Conservation (phyloP, 129 eudicot genomes). For the Pseudognaphalium luteoalbum region DNA sequence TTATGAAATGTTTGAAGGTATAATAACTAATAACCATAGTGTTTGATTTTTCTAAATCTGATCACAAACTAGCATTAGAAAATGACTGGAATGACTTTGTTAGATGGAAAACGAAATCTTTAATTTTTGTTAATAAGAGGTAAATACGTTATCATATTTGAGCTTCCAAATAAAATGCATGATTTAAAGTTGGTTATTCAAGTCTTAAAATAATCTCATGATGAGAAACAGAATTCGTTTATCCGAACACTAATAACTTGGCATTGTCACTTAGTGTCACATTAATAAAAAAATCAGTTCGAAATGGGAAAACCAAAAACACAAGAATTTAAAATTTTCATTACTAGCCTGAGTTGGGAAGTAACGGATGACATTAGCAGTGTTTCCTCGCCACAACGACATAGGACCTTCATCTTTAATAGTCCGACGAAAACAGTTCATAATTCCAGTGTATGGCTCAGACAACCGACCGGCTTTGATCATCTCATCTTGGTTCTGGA, state of each 20-base stretch:
- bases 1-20: no score
- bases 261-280: not conserved
- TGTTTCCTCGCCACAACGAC: constrained; percentile 71
- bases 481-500: constrained; percentile 72
- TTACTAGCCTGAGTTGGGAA: constrained; percentile 66
- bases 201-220: not conserved
- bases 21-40: no score
- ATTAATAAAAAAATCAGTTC: not conserved
- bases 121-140: no score
- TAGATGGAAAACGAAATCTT: no score
- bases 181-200: not conserved
- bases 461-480: constrained; percentile 51
- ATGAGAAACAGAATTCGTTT: not conserved
- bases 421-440: constrained; percentile 56
- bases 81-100: not conserved
- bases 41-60: not conserved
- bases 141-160: not conserved
- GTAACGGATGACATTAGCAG: constrained; percentile 68
- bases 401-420: constrained; percentile 59
- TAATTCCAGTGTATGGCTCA: constrained; percentile 55
- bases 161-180: no score
- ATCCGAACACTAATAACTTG: not conserved
- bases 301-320: not conserved
- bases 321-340: not conserved
- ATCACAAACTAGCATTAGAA: not conserved